These are phyloP conservation scores for Naganishia sp. DNA, from an alignment of 1,284 basidiomycete genomes.

Conservation along the genomic window DNA sequence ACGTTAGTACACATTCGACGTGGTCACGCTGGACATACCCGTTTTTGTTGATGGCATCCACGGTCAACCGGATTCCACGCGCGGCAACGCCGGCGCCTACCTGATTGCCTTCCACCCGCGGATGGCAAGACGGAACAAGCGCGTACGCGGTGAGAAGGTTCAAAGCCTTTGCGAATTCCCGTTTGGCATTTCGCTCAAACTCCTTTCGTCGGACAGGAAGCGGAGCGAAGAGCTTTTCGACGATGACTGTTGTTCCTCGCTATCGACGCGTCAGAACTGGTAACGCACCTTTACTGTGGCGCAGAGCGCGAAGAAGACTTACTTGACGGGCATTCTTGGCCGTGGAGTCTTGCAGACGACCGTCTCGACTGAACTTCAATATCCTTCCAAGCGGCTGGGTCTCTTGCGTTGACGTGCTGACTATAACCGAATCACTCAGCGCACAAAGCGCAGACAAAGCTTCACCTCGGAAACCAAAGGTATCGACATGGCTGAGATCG, in stretches of 20 bases:
- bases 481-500: constrained; percentile 72
- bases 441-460: constrained; percentile 92
- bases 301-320: constrained; percentile 38
- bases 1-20: neutral
- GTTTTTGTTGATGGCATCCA: constrained; percentile 70
- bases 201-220: constrained; percentile 92
- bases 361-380: constrained; percentile 70
- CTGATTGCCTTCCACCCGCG: constrained; percentile 34
- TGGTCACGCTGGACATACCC: constrained; percentile 60
- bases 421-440: constrained; percentile 67
- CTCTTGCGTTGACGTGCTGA: constrained; percentile 71
- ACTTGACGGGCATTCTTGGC: constrained; percentile 74
- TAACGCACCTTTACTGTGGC: neutral
- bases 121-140: constrained; percentile 67
- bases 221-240: constrained; percentile 74
- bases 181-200: constrained; percentile 82
- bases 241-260: constrained; percentile 82
- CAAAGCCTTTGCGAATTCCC: constrained; percentile 85
- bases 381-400: constrained; percentile 74
- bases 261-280: constrained; percentile 47
- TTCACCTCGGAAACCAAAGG: constrained; percentile 96
- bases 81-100: constrained; percentile 51
- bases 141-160: constrained; percentile 85
- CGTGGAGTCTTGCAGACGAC: constrained; percentile 60
- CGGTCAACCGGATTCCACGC: constrained; percentile 69